These are phyloP conservation scores for Nephelium lappaceum DNA, from an alignment of 345 rosid genomes.

Conservation along the genomic window DNA sequence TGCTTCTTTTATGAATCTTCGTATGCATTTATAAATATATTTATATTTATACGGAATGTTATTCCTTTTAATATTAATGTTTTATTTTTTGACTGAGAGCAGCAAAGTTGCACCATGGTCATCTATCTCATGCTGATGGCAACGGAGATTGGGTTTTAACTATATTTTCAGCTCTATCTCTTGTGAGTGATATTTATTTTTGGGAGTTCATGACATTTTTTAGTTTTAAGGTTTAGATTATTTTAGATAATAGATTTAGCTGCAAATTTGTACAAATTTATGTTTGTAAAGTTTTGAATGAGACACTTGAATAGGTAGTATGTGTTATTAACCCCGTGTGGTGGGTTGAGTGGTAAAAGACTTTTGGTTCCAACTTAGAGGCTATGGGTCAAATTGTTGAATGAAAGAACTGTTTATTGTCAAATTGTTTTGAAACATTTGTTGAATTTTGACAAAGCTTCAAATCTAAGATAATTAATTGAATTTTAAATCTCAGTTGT, in stretches of 20 bases:
- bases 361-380: neutral
- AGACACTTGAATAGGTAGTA: neutral
- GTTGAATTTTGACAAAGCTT: neutral
- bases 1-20: neutral
- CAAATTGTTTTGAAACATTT: neutral
- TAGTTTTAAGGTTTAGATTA: neutral
- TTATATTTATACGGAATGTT: neutral
- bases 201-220: neutral
- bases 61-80: neutral
- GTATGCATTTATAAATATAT: neutral
- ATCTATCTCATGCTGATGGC: slow-evolving; percentile 89
- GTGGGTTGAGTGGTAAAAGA: neutral
- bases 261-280: neutral
- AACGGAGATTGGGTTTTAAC: slow-evolving; percentile 98
- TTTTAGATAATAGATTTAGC: neutral
- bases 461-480: neutral
- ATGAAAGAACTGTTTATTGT: neutral
- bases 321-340: neutral
- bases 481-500: no score
- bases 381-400: neutral
- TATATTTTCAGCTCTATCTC: slow-evolving; percentile 81
- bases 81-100: slow-evolving; percentile 26
- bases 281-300: neutral
- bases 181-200: slow-evolving; percentile 55
- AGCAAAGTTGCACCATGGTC: slow-evolving; percentile 94